A percentile compares a stretch with the other conserved stretches of the same genome.
Conservation (phyloP, 768 basidiomycete species). For the Hygrophoropsis aurantiaca region DNA sequence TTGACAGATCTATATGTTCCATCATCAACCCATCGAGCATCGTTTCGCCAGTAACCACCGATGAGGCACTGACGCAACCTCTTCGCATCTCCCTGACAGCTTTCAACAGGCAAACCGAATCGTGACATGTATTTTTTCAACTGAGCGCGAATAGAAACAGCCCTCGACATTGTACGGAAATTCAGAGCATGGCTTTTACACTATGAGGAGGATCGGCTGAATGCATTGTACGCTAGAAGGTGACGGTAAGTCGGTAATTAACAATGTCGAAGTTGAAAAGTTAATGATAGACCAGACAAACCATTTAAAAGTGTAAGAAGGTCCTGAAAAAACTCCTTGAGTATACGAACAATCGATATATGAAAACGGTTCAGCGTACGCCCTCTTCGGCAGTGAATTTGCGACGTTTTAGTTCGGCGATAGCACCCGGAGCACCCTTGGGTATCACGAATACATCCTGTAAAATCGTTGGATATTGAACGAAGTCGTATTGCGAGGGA, state of each 20-base stretch:
- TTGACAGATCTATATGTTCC: constrained; percentile 90
- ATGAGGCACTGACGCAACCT: constrained; percentile 84
- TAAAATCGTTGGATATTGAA: not conserved
- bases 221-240: constrained; percentile 87
- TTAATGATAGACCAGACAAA: too few species aligned
- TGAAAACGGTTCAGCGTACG: constrained; percentile 38
- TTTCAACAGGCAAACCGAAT: constrained; percentile 77
- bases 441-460: constrained; percentile 91
- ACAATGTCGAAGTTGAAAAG: not conserved
- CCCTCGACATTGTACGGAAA: constrained; percentile 91
- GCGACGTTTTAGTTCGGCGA: constrained; percentile 88
- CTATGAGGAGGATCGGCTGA: constrained; percentile 87
- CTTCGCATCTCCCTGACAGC: constrained; percentile 87
- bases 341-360: constrained; percentile 1
- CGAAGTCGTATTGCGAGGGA: not conserved
- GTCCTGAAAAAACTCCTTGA: constrained; percentile 53
- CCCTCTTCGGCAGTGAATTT: constrained; percentile 99
- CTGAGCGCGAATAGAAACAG: constrained; percentile 92
- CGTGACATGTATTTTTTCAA: constrained; percentile 93
- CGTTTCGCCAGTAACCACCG: constrained; percentile 92
- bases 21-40: constrained; percentile 87
- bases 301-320: constrained; percentile 94
- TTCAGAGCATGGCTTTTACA: constrained; percentile 91
- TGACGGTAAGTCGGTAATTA: constrained; percentile 1
- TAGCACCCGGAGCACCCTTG: constrained; percentile 79